Base-by-base conservation (phyloP, 2,329 filamentous ascomycete genomes). In the Monosporascus sp. region DNA sequence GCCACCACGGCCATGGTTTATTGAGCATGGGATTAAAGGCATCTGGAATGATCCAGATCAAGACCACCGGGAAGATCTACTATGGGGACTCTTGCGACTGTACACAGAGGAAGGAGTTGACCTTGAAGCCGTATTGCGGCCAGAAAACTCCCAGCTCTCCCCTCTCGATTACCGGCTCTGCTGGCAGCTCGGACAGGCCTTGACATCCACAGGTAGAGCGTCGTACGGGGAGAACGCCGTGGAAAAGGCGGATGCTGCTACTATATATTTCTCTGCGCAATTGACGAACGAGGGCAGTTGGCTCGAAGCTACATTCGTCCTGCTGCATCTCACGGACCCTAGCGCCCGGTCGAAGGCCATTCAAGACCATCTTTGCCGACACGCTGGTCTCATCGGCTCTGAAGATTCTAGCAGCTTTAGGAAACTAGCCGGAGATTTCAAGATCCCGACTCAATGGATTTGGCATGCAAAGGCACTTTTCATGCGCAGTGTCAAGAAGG, bases 401-500 rank as follows among this genome's bases (percentile, higher is more conserved):
- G 78, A 85, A 48, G 74, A 77, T 8, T 77, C 80, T 56, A 66
- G 72, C 17, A 78, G 71, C 50, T 90, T 85, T 69, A 73, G 71
- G 11, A 78, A 80, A 15, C 74, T 94, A 22, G 80, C 80, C 0
- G 73, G 79, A 45, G 83, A 82, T 35, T 81, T 92, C 50, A 81
- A 83, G 57, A 82, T 97, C 43, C 90, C 93, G 0, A 71, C 78
- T 1, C 70, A 80, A 3, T 96, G 93, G 91, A 79, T 97, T 49
- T 96, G 89, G 84, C 83, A 90, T 55, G 90, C 94, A 18, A 89
- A 92, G 65, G 92, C 92, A 14, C 77, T 93, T 15, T 87, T 88
- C 69, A 91, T 90, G 71, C 87, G 89, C 56, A 85, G 85, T 53
- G 83, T 85, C 47, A 83, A 81, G 63, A 83, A 84, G 58, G 84